Evolutionary conservation across 768 basidiomycete species (phyloP), one percentile per base, ranked within the genome.

Genomic region (Holtermannia corniformis): DNA sequence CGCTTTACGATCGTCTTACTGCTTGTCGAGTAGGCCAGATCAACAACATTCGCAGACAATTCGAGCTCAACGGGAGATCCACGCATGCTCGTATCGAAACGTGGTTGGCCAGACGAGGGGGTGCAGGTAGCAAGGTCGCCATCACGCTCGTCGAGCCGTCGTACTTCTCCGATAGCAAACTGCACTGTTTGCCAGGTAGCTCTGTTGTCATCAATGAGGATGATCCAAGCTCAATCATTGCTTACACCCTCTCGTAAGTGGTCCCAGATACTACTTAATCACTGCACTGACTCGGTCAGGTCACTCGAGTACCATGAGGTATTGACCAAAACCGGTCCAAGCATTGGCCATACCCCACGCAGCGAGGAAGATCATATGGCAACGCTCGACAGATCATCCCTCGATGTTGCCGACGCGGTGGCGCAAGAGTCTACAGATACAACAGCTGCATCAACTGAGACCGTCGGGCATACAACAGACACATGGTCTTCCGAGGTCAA

Each of bases 211-310:
- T 68, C n/a, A 41, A 60, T 23, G 58, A 63, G 24, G 60, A 65
- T 20, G 66, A 68, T 37, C 66, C 66, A 1, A 55, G 59, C 24
- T 61, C 61, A 11, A 50, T 68, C 40, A 65, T 68, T 28, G 63
- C 66, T 12, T 62, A 63, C 46, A 61, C 64, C 1, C 56, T 68
- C 3, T 65, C 63, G 66, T 68, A 28, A 51, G 65, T 59, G 3
- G n/a, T n/a, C n/a, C n/a, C n/a, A n/a, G 32, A 37, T 37, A 16
- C 32, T 37, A 37, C 16, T 37, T n/a, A 16, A 37, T 37, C 10
- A 7, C 7, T 37, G 16, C 7, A 16, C 32, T 37, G 7, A 37
- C 32, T 7, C 16, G 32, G n/a, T n/a, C 16, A 37, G 32, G 10
- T 37, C 32, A 37, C 32, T 37, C 32, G 32, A 37, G 32, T 37